Evolutionary conservation across 2,329 filamentous ascomycete genomes (phyloP).

Genomic region (Pseudonectria buxi): DNA sequence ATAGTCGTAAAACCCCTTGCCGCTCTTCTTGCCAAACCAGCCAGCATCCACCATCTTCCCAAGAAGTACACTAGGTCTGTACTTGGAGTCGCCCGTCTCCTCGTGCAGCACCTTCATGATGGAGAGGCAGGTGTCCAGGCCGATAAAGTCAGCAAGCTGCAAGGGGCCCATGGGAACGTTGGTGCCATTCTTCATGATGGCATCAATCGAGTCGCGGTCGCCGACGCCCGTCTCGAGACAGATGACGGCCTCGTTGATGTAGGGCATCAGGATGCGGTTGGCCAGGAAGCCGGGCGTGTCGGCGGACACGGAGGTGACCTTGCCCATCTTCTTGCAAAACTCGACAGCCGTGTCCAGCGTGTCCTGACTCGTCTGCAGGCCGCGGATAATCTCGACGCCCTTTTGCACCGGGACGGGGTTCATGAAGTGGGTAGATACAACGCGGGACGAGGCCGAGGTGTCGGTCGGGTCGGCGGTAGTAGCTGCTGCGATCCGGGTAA

Average conservation of each 20-base stretch:
- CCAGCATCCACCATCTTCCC: slow-evolving; percentile 96
- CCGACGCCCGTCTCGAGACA: slow-evolving; percentile 93
- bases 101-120: slow-evolving; percentile 94
- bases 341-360: slow-evolving; percentile 77
- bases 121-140: slow-evolving; percentile 87
- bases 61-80: slow-evolving; percentile 79
- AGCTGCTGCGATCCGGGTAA: slow-evolving; percentile 89
- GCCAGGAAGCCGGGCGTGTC: slow-evolving; percentile 93
- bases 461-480: slow-evolving; percentile 74
- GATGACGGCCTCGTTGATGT: slow-evolving; percentile 97
- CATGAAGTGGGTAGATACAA: slow-evolving; percentile 98
- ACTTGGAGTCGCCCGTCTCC: slow-evolving; percentile 94
- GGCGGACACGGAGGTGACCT: slow-evolving; percentile 78
- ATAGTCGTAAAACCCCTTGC: slow-evolving; percentile 94
- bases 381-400: slow-evolving; percentile 94
- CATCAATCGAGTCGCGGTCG: slow-evolving; percentile 83
- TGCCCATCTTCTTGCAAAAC: slow-evolving; percentile 89
- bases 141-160: slow-evolving; percentile 92
- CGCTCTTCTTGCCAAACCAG: slow-evolving; percentile 95
- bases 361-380: slow-evolving; percentile 77
- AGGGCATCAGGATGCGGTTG: slow-evolving; percentile 96
- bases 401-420: slow-evolving; percentile 97
- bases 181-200: slow-evolving; percentile 98
- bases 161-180: slow-evolving; percentile 98
- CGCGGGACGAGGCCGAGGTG: slow-evolving; percentile 73